Percentiles rank a stretch among this genome's conserved stretches.
These are phyloP conservation scores for Plasmopara halstedii DNA, from an alignment of 352 stramenopile genomes.

Conservation along the genomic window DNA sequence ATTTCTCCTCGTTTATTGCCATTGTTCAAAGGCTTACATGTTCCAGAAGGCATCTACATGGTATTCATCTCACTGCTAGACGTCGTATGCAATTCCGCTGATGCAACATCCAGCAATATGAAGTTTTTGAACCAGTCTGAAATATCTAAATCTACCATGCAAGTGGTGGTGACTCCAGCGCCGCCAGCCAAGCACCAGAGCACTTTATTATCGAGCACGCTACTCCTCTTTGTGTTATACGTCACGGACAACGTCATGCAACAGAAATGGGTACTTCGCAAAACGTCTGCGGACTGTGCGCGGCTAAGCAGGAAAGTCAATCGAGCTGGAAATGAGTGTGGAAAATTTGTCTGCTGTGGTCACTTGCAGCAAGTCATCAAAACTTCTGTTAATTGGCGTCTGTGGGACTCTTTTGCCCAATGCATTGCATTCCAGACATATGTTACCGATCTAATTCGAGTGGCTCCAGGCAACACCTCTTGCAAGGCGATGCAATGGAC, in stretches of 20 bases:
- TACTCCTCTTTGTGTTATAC: conserved; percentile 53
- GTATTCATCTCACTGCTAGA: conserved; percentile 76
- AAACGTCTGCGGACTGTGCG: conserved; percentile 38
- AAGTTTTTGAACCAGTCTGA: conserved; percentile 6
- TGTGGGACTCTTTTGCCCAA: conserved; percentile 24
- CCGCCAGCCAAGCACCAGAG: conserved; percentile 43
- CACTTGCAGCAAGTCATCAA: conserved; percentile 47
- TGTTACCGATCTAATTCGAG: conserved; percentile 50
- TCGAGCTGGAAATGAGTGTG: conserved; percentile 28
- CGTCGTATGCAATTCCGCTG: conserved; percentile 26
- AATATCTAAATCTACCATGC: conserved; percentile 20
- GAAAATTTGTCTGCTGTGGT: conserved; percentile 40
- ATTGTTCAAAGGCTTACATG: neutral
- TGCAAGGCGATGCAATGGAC: conserved; percentile 33
- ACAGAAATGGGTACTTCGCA: conserved; percentile 66
- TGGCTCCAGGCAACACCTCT: conserved; percentile 25
- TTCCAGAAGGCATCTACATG: too few relatives aligned
- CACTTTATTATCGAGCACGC: conserved; percentile 7
- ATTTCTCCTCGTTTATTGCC: too few relatives aligned
- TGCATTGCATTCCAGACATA: conserved; percentile 51
- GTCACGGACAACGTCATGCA: conserved; percentile 58
- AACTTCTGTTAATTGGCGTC: conserved; percentile 7
- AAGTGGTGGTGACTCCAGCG: conserved; percentile 63
- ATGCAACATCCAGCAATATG: conserved; percentile 5
- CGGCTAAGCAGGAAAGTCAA: conserved; percentile 36